Conservation (phyloP, 805 yeast genomes). For the Candida krabiensis region DNA sequence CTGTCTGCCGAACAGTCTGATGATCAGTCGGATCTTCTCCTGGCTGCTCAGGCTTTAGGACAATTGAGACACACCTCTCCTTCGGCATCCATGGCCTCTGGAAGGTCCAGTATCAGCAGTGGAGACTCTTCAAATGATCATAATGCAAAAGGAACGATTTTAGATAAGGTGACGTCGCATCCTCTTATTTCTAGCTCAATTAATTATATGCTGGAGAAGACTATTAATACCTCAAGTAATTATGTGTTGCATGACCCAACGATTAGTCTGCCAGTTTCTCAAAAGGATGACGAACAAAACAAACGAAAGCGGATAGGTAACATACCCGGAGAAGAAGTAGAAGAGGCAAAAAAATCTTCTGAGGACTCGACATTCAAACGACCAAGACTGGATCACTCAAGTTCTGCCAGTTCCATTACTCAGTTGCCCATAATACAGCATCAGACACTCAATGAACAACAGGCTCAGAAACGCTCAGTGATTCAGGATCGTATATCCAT, state of each 20-base stretch:
- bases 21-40: slow-evolving; percentile 12
- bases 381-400: slow-evolving; percentile 18
- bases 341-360: neutral
- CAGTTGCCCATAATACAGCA: neutral
- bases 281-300: slow-evolving; percentile 8
- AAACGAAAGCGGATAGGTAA: slow-evolving; percentile 20
- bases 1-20: neutral
- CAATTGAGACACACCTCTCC: slow-evolving; percentile 21
- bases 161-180: slow-evolving; percentile 37
- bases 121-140: neutral
- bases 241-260: slow-evolving; percentile 15
- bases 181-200: slow-evolving; percentile 38
- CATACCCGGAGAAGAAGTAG: neutral
- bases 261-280: neutral
- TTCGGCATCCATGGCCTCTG: slow-evolving; percentile 1
- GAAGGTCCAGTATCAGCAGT: neutral
- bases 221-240: slow-evolving; percentile 30
- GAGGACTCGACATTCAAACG: slow-evolving; percentile 13
- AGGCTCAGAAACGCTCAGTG: slow-evolving; percentile 9
- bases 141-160: slow-evolving; percentile 21
- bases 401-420: slow-evolving; percentile 7
- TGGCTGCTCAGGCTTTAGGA: slow-evolving; percentile 34
- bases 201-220: slow-evolving; percentile 36
- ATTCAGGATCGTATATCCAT: slow-evolving; percentile 7
- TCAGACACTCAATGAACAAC: slow-evolving; percentile 5